These are phyloP conservation scores for Calvatia gigantea DNA, from an alignment of 768 basidiomycete species.

Conservation along the genomic window DNA sequence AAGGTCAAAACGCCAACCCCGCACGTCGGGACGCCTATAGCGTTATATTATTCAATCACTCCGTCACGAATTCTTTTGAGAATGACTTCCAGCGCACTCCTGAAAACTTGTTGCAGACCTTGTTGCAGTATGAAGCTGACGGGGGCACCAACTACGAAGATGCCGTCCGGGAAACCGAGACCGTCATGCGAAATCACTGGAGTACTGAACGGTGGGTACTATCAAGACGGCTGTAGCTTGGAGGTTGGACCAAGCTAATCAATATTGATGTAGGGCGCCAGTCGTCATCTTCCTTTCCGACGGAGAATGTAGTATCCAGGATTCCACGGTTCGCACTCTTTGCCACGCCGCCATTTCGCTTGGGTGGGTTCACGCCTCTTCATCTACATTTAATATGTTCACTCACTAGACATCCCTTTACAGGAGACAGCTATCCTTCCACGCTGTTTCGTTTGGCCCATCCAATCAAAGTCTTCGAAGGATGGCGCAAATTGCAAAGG, in stretches of 20 bases:
- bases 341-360: slow-evolving; percentile 38
- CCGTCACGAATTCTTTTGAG: slow-evolving; percentile 20
- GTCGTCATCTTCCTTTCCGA: slow-evolving; percentile 58
- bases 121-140: slow-evolving; percentile 28
- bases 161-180: slow-evolving; percentile 34
- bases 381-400: not conserved
- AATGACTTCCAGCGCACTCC: slow-evolving; percentile 48
- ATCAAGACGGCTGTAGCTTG: not conserved
- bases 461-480: slow-evolving; percentile 29
- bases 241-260: not conserved
- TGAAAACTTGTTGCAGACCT: slow-evolving; percentile 34
- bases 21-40: slow-evolving; percentile 52
- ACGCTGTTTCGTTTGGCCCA: slow-evolving; percentile 54
- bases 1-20: slow-evolving; percentile 15
- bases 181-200: slow-evolving; percentile 44
- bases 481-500: slow-evolving; percentile 51
- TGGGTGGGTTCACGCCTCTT: slow-evolving; percentile 29
- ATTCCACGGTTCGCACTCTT: slow-evolving; percentile 36
- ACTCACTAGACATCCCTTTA: not conserved
- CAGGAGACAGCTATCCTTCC: slow-evolving; percentile 56
- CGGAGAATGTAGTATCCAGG: slow-evolving; percentile 42
- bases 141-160: slow-evolving; percentile 41
- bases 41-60: slow-evolving; percentile 42
- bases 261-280: slow-evolving; percentile 33
- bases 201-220: slow-evolving; percentile 41